phyloP scores from a whole-genome alignment of 2,329 filamentous ascomycete genomes.

The Trichoderma polysporum region DNA sequence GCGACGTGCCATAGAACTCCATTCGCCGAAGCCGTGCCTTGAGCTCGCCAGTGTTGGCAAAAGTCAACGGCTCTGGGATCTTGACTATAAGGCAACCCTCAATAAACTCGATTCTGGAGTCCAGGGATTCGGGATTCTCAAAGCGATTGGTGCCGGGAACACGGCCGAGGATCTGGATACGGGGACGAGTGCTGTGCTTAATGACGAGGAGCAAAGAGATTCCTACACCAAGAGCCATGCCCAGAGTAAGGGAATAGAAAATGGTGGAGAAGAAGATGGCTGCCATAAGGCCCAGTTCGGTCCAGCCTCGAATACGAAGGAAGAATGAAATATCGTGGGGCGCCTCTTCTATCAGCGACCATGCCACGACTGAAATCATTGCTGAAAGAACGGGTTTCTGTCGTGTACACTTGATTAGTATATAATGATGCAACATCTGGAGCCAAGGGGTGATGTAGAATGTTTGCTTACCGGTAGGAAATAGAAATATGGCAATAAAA shows the following conservation, averaged over 20 bases:
- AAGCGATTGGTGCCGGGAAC: constrained; percentile 81
- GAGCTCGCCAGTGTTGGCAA: constrained; percentile 92
- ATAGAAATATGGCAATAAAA: constrained; percentile 87
- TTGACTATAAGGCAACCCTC: constrained; percentile 95
- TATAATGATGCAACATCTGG: neutral
- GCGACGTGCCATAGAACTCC: constrained; percentile 84
- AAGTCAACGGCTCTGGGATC: constrained; percentile 94
- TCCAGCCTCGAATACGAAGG: constrained; percentile 78
- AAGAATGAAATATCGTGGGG: constrained; percentile 93
- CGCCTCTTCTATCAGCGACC: constrained; percentile 90
- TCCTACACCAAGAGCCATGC: constrained; percentile 91
- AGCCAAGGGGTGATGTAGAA: too few relatives aligned
- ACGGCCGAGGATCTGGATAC: constrained; percentile 93
- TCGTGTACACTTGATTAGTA: neutral
- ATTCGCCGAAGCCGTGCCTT: constrained; percentile 79
- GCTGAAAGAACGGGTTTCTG: constrained; percentile 90
- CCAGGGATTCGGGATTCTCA: constrained; percentile 76
- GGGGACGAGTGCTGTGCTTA: constrained; percentile 83
- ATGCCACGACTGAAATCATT: constrained; percentile 95
- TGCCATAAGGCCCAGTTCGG: constrained; percentile 81
- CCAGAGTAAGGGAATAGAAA: constrained; percentile 90
- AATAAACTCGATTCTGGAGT: constrained; percentile 77
- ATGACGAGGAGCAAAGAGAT: constrained; percentile 88
- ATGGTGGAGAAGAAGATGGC: constrained; percentile 90
- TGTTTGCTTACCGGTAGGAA: constrained; percentile 76